Evolutionary conservation across 768 basidiomycete genomes (phyloP), one percentile per base, ranked within the genome.

Genomic region (Nevesoporus exiguus): DNA sequence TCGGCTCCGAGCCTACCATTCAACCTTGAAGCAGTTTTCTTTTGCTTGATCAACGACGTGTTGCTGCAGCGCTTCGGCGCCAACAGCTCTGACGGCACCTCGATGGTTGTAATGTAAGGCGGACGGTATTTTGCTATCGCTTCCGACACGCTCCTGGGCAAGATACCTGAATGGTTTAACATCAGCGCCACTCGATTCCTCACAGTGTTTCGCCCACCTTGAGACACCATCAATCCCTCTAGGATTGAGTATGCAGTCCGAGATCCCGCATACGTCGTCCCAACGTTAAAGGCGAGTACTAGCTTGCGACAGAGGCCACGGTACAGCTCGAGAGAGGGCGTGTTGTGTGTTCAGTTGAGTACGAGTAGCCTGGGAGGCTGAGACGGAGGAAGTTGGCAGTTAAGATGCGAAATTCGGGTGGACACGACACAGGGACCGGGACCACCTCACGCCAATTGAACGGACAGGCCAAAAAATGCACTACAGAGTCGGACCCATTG

Each of bases 111-210:
- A 81, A 51, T 76, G 77, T 10, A 81, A 51, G 31, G 79, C 66
- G 27, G 78, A 76, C 0, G 77, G 80, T 39, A 81, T 77, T 54
- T 80, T 81, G 22, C 71, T 74, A 49, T 79, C 74, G 5, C 76
- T 74, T 3, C 74, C 75, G n/a, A 73, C 66, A 5, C 72, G 66
- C n/a, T 77, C 74, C 53, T 78, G 77, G 1, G 72, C 74, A 6
- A 78, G 80, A 52, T 74, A 80, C 52, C 80, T 80, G 33, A 11
- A 39, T 19, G 27, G 25, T 8, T 29, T 29, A 4, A 17, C 1
- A 4, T 53, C 37, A 54, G 30, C 2, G n/a, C 15, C 3, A 29
- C 10, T 11, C 2, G 1, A 14, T 17, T 33, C 8, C 15, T 4
- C 6, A 40, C 30, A 41, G 10, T 14, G 9, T 11, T 7, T 15